Percentiles rank a stretch among this genome's conserved stretches.
phyloP scores from a whole-genome alignment of 202 grass and related monocot genomes.

The Thinopyrum obtusiflorum region DNA sequence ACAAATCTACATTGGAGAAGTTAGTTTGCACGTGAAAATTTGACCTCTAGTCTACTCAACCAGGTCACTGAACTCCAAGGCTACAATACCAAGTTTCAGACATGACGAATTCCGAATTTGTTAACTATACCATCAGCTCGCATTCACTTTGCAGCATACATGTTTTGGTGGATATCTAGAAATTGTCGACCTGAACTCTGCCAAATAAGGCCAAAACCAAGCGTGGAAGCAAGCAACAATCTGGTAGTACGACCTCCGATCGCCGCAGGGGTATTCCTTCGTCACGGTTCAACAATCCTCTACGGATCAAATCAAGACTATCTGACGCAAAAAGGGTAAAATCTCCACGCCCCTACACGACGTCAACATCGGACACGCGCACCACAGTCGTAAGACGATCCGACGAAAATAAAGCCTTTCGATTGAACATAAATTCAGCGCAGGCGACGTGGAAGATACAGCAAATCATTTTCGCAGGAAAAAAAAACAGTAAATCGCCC shows the following conservation, averaged over 20 bases:
- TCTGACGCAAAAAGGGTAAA: background rate
- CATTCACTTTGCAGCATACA: background rate
- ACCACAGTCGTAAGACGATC: background rate
- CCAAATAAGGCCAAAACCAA: background rate
- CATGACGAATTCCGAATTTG: background rate
- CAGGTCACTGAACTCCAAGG: background rate
- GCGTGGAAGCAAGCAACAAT: background rate
- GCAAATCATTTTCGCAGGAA: too few species aligned
- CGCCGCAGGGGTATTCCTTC: background rate
- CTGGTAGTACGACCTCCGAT: background rate
- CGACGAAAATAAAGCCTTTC: too few species aligned
- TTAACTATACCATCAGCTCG: background rate
- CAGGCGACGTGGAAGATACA: too few species aligned
- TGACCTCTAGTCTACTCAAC: background rate
- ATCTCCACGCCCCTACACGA: background rate
- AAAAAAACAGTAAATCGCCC: background rate
- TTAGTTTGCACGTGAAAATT: background rate
- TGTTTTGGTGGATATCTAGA: background rate
- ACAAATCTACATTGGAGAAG: background rate
- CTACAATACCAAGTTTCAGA: background rate
- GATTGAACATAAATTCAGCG: too few species aligned
- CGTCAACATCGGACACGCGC: background rate
- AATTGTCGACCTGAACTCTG: background rate
- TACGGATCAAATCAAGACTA: background rate
- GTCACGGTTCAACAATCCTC: background rate